Percentiles rank a stretch among this genome's conserved stretches.
phyloP scores from a whole-genome alignment of 1,284 basidiomycete species.

The Malassezia dermatis region DNA sequence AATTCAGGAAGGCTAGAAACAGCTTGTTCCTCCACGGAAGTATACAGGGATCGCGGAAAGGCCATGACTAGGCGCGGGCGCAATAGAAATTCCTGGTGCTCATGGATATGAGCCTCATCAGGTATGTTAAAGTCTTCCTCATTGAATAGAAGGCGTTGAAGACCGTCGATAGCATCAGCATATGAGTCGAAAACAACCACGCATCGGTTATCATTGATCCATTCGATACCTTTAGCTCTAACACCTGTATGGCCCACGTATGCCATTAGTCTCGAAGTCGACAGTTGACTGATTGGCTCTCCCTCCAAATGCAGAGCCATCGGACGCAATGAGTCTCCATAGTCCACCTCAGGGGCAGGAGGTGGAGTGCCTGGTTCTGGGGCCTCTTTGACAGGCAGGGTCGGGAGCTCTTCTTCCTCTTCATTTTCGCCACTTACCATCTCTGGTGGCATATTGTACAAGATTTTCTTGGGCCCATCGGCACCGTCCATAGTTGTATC shows the following conservation, averaged over 20 bases:
- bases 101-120: not conserved
- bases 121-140: not conserved
- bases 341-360: constrained; percentile 24
- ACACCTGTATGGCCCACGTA: constrained; percentile 40
- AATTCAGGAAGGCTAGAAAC: constrained; percentile 11
- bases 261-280: constrained; percentile 43
- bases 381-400: constrained; percentile 1
- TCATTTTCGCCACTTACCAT: not conserved
- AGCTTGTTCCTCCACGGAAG: constrained; percentile 28
- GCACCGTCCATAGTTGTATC: not conserved
- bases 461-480: constrained; percentile 1
- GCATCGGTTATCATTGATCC: constrained; percentile 41
- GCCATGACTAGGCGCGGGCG: constrained; percentile 22
- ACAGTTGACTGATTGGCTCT: constrained; percentile 40
- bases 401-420: constrained; percentile 1
- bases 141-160: not conserved
- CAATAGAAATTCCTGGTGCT: constrained; percentile 20
- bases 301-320: constrained; percentile 38
- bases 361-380: constrained; percentile 7
- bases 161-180: not conserved
- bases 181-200: constrained; percentile 35
- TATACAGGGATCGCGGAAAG: constrained; percentile 36
- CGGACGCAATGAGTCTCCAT: constrained; percentile 27
- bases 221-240: constrained; percentile 40
- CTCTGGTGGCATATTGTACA: constrained; percentile 13